phyloP scores from a whole-genome alignment of 345 rosid species.

The Diplotaxis tenuifolia region DNA sequence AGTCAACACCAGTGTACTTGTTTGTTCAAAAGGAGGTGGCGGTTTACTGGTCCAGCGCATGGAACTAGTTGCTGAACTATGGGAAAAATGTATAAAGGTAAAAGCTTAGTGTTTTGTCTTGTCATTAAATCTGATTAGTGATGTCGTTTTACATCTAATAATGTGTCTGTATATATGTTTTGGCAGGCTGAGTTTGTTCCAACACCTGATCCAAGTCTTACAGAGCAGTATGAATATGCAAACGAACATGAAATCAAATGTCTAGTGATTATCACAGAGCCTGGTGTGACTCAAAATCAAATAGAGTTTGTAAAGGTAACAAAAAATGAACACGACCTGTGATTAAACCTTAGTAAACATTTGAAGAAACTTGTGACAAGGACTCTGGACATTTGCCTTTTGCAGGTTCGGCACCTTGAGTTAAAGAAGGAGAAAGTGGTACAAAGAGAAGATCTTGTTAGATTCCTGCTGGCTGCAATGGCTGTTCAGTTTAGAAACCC shows the following conservation, averaged over 20 bases:
- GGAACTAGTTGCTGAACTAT: slow-evolving; percentile 83
- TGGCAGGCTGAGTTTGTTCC: slow-evolving; percentile 87
- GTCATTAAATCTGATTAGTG: not conserved
- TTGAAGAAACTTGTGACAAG: not conserved
- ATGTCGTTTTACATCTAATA: slow-evolving; percentile 19
- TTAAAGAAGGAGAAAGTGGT: slow-evolving; percentile 79
- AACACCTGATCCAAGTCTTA: slow-evolving; percentile 86
- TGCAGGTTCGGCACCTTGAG: slow-evolving; percentile 82
- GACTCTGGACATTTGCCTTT: not conserved
- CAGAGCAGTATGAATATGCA: slow-evolving; percentile 96
- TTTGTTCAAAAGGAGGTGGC: slow-evolving; percentile 98
- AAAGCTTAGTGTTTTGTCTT: not conserved
- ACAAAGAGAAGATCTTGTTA: slow-evolving; percentile 57
- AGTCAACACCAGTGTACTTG: slow-evolving; percentile 58
- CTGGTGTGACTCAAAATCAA: slow-evolving; percentile 56
- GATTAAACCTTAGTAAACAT: not conserved
- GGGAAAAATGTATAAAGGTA: slow-evolving; percentile 93
- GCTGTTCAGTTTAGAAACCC: slow-evolving; percentile 74
- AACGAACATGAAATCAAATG: slow-evolving; percentile 86
- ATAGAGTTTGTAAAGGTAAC: slow-evolving; percentile 72
- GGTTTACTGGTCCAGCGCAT: slow-evolving; percentile 89
- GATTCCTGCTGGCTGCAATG: slow-evolving; percentile 68
- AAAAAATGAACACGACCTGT: not conserved
- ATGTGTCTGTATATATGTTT: slow-evolving; percentile 14
- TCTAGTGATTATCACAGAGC: slow-evolving; percentile 78